Percentiles rank a stretch among this genome's conserved stretches.
Conservation (phyloP, 2,329 filamentous ascomycete species). For the Penicillium sp. region DNA sequence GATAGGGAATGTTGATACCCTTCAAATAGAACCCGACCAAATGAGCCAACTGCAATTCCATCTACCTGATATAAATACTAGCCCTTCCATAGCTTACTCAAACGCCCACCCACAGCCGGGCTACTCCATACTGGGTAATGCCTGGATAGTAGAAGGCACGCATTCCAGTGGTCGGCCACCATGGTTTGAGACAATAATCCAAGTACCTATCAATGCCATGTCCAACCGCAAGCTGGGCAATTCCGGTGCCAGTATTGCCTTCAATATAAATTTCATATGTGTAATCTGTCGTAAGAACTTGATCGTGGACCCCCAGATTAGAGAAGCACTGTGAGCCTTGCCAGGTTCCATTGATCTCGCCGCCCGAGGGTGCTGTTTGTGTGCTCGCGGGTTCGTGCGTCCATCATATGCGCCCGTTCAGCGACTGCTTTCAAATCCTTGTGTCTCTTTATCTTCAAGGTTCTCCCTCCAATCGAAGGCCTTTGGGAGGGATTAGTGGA, state of each 20-base stretch:
- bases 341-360: not conserved
- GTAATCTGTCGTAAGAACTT: conserved; percentile 6
- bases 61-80: not conserved
- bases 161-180: conserved; percentile 12
- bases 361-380: conserved; percentile 4
- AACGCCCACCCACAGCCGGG: not conserved
- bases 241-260: conserved; percentile 9
- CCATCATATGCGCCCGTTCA: conserved; percentile 4
- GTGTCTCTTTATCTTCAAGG: not conserved
- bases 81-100: not conserved
- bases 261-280: conserved; percentile 11
- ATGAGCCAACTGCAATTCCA: not conserved
- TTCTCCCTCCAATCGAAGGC: conserved; percentile 5
- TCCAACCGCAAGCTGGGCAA: conserved; percentile 4
- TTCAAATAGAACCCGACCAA: no score
- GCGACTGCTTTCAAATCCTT: conserved; percentile 3
- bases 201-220: conserved; percentile 4
- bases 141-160: conserved; percentile 12
- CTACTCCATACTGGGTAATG: conserved; percentile 1
- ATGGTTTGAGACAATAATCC: conserved; percentile 13
- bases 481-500: conserved; percentile 10
- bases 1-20: no score
- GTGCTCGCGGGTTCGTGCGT: conserved; percentile 8
- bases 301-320: conserved; percentile 8
- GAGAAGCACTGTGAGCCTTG: conserved; percentile 9